Conservation (phyloP, 2,329 filamentous ascomycete genomes). For the Trichoderma sp. region DNA sequence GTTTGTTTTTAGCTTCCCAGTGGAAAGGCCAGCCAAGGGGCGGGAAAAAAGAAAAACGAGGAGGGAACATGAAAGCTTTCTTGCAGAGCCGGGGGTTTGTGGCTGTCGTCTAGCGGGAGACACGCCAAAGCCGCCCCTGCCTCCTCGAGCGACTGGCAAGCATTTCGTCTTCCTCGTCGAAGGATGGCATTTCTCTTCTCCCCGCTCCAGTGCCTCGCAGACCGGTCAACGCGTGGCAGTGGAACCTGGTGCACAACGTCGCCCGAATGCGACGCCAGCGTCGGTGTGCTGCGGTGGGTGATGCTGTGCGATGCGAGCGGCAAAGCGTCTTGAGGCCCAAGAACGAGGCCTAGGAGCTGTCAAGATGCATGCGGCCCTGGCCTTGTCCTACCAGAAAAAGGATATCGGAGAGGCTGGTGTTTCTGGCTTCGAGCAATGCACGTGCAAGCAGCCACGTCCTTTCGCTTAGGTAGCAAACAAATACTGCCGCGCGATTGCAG, state of each 20-base stretch:
- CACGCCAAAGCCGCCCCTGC: background rate
- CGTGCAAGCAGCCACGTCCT: conserved; percentile 1
- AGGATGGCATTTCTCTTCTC: background rate
- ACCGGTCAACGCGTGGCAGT: conserved; percentile 18
- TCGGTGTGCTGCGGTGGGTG: background rate
- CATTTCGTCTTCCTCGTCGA: background rate
- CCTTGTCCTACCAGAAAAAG: background rate
- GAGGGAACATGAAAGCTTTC: background rate
- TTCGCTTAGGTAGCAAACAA: background rate
- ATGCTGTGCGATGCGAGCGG: conserved; percentile 3
- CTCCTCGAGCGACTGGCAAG: background rate
- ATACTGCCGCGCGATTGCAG: conserved; percentile 4
- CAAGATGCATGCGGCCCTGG: conserved; percentile 11
- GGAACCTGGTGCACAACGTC: conserved; percentile 6
- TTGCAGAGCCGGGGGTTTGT: background rate
- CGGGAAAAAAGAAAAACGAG: background rate
- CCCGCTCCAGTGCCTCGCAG: background rate
- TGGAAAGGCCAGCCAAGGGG: background rate
- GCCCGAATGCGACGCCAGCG: conserved; percentile 9
- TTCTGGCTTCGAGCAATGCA: background rate
- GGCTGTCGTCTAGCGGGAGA: background rate
- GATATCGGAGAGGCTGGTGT: background rate
- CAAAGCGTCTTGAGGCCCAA: background rate
- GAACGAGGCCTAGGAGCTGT: background rate
- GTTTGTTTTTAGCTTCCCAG: background rate